Evolutionary conservation across 1,284 basidiomycete genomes (phyloP), one percentile per base, ranked within the genome.

Genomic region (Sanghuangporus weigelae): DNA sequence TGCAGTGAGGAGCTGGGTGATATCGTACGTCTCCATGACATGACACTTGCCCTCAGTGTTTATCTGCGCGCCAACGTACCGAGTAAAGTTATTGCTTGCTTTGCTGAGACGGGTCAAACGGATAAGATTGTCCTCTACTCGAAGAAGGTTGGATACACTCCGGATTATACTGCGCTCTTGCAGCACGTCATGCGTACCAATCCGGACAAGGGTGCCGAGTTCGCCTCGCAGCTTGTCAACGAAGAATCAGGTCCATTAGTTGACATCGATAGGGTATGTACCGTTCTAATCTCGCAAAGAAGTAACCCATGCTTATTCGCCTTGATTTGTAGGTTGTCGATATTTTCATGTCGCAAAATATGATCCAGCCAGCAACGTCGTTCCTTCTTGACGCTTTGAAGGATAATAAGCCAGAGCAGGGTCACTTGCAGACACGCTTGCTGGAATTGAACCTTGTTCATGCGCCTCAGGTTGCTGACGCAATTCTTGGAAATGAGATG

Each of bases 301-400:
- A 60, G 46, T 39, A 5, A 31, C 26, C 26, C 21, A 35, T 53
- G 46, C 46, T 46, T 49, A 59, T 48, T 59, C 12, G 53, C 53
- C 12, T 1, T 42, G 50, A 57, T 21, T 59, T 54, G 0, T 64
- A 90, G 87, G 90, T 96, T 60, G 93, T 97, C 65, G 97, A 99
- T 73, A 97, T 99, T 73, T 99, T 99, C 82, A 97, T 98, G 95
- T 91, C 91, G 2, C 96, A 98, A 75, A 99, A 98, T 80, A 95
- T 99, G 94, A 96, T 99, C 67, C 97, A 99, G 77, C 97, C 96
- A 57, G 97, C 97, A 16, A 99, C 97, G 0, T 96, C 94, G 2
- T 99, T 99, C 89, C 81, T 99, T 57, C 81, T 99, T 63, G 97
- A 99, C 74, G 97, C 96, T n/a, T 84, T 99, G 71, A 99, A 99